Evolutionary conservation across 2,329 filamentous ascomycete species (phyloP), one percentile per base, ranked within the genome.

Genomic region (Dendrostoma leiphaemia): DNA sequence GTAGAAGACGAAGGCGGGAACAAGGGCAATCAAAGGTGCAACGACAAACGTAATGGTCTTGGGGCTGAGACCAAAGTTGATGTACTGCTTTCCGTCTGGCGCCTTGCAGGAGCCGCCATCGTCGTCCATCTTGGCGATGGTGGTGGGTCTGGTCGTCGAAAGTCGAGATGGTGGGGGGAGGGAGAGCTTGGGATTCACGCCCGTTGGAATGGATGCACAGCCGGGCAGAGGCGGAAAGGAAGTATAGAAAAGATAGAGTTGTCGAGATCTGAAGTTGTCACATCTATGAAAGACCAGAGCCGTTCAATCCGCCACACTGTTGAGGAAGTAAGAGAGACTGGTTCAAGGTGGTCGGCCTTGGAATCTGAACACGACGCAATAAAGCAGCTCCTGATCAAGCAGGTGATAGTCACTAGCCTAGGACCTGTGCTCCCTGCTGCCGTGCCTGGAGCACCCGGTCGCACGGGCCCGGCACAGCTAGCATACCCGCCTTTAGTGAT

Each of bases 1-100:
- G 37, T 70, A 35, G 4, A 68, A 63, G 17, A 65, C 53, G 38
- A 69, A 48, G 45, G 73, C 49, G n/a, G 71, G 67, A 5, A 65
- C 54, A 26, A 65, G 59, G n/a, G 62, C 65, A 6, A 70, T 48
- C 46, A 69, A 35, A 7, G 64, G 58, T 29, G 63, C 61, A 26
- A 65, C 44, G n/a, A 65, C 37, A 23, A 69, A 61, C 34, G 63
- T 59, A 32, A 66, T 57, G 12, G 59, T 63, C 51, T 54, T 59
- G 5, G 64, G 62, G 29, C 62, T 60, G 48, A 71, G 56, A 19
- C 69, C 69, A 45, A 68, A 67, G 4, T 58, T 64, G 54, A 60
- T 64, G 23, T 61, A 56, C 51, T 57, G 53, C 29, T 54, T 60
- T 55, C 65, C 64, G 24, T 64, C 56, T 9, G 66, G 63, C 44